A percentile compares a stretch with the other conserved stretches of the same genome.
phyloP scores from a whole-genome alignment of 2,329 filamentous ascomycete species.

The Fusarium buxicola region DNA sequence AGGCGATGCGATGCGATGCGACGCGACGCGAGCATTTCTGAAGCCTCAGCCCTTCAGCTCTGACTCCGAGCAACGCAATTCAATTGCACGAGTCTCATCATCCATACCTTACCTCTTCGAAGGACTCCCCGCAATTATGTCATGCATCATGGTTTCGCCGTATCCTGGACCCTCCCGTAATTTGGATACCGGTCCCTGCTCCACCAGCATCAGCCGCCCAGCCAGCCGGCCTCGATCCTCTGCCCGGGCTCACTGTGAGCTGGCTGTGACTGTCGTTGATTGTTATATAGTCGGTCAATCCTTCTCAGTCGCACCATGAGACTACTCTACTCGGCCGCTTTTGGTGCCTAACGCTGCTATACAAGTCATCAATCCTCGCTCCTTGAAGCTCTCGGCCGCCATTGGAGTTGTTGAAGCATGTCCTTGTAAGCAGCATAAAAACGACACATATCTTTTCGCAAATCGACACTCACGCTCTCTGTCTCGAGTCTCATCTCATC shows the following conservation, averaged over 20 bases:
- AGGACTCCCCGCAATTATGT: conserved; percentile 58
- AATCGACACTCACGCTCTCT: conserved; percentile 18
- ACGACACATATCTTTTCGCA: conserved; percentile 30
- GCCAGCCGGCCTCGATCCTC: conserved; percentile 35
- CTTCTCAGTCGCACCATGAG: conserved; percentile 42
- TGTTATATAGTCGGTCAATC: conserved; percentile 45
- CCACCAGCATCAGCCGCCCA: conserved; percentile 41
- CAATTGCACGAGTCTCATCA: conserved; percentile 26
- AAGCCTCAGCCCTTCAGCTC: conserved; percentile 40
- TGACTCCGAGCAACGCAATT: conserved; percentile 18
- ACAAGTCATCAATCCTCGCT: conserved; percentile 36
- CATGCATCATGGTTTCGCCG: conserved; percentile 55
- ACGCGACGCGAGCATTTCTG: conserved; percentile 31
- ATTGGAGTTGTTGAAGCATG: conserved; percentile 30
- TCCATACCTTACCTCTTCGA: conserved; percentile 34
- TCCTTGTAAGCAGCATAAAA: conserved; percentile 30
- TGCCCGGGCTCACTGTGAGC: conserved; percentile 26
- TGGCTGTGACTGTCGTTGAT: conserved; percentile 34
- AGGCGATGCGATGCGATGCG: conserved; percentile 31
- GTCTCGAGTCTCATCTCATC: conserved; percentile 3
- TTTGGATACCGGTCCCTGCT: conserved; percentile 49
- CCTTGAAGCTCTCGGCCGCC: conserved; percentile 30
- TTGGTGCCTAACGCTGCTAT: conserved; percentile 45
- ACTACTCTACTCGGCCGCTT: conserved; percentile 37
- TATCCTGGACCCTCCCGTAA: conserved; percentile 53